Conservation (phyloP, 202 grass and related monocot species). For the Schoenoplectus triqueter region DNA sequence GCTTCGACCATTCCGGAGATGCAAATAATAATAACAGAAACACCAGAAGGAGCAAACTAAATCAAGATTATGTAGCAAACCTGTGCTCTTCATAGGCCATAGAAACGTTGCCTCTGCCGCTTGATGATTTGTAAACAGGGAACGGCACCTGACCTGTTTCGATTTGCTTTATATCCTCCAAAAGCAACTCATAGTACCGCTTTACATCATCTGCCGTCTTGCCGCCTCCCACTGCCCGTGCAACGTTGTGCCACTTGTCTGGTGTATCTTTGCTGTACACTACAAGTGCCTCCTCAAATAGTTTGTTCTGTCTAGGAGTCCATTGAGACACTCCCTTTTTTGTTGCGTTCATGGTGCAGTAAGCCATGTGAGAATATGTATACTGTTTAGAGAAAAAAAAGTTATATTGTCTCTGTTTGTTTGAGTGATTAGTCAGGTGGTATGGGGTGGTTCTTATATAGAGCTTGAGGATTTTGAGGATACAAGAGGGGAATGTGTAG, state of each 20-base stretch:
- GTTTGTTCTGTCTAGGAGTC: conserved; percentile 52
- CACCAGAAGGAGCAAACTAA: not conserved
- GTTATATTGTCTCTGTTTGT: not conserved
- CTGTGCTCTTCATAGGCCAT: conserved; percentile 37
- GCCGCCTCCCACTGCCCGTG: conserved; percentile 51
- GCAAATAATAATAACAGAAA: not conserved
- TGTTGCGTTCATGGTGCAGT: conserved; percentile 46
- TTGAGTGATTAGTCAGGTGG: not conserved
- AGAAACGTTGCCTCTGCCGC: not conserved
- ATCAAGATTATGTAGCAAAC: not conserved
- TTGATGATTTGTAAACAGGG: conserved; percentile 38
- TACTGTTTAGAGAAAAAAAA: not conserved
- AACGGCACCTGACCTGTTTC: conserved; percentile 48
- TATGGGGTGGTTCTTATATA: conserved; percentile 10
- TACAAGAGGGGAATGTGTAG: conserved; percentile 17
- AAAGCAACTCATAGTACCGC: conserved; percentile 49
- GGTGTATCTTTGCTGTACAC: conserved; percentile 57
- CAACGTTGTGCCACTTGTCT: conserved; percentile 66
- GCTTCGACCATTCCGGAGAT: not conserved
- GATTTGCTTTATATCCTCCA: conserved; percentile 44
- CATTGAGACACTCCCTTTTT: conserved; percentile 36
- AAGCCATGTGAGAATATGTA: conserved; percentile 52
- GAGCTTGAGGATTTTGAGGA: not conserved
- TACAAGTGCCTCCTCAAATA: conserved; percentile 59
- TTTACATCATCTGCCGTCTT: conserved; percentile 58